phyloP scores from a whole-genome alignment of 768 basidiomycete species.

The Macrolepiota fuliginosa region DNA sequence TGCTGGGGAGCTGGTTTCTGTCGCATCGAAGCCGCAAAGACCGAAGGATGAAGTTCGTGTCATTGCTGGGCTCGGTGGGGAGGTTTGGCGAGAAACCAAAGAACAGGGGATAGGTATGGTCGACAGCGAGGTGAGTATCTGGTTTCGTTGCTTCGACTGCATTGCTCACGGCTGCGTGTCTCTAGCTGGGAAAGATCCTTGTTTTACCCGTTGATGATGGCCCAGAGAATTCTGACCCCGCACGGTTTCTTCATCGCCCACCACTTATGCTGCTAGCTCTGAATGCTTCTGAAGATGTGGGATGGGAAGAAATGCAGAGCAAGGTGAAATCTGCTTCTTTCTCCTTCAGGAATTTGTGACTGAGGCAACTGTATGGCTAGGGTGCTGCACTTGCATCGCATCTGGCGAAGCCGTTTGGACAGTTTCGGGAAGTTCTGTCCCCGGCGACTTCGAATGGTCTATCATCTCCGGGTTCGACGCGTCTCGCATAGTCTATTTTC shows the following conservation, averaged over 20 bases:
- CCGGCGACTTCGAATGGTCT: conserved; percentile 20
- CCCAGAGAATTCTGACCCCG: conserved; percentile 19
- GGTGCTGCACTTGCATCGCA: conserved; percentile 40
- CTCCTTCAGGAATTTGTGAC: conserved; percentile 4
- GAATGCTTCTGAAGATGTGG: conserved; percentile 55
- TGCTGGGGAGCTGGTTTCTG: conserved; percentile 72
- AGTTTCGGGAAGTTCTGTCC: conserved; percentile 37
- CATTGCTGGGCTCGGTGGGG: conserved; percentile 67
- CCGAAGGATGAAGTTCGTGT: conserved; percentile 75
- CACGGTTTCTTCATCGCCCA: conserved; percentile 27
- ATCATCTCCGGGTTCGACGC: conserved; percentile 19
- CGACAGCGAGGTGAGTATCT: conserved; percentile 65
- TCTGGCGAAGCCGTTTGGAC: conserved; percentile 42
- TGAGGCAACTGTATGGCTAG: conserved; percentile 23
- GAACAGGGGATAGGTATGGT: conserved; percentile 68
- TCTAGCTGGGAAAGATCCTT: conserved; percentile 67
- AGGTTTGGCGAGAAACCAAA: conserved; percentile 76
- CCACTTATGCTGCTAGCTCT: conserved; percentile 72
- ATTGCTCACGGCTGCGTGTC: not conserved
- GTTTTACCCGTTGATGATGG: conserved; percentile 60
- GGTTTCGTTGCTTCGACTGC: not conserved
- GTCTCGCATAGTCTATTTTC: conserved; percentile 1
- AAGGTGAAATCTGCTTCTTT: conserved; percentile 44
- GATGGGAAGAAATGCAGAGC: conserved; percentile 63
- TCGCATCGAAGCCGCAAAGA: conserved; percentile 50